Conservation (phyloP, 495 filamentous ascomycete species). For the Neurospora hispaniola region DNA sequence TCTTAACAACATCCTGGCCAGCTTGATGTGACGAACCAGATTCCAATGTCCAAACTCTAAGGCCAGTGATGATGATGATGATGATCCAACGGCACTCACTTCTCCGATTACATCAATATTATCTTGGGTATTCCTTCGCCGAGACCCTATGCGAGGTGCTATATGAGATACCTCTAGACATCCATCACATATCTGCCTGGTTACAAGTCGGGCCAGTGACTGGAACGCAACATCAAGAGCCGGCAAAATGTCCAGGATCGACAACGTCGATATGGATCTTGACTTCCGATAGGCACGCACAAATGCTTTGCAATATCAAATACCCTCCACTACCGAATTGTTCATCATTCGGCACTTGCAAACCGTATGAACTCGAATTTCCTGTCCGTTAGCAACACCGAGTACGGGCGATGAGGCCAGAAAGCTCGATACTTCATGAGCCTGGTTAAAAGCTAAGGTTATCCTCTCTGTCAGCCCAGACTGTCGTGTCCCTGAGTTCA, state of each 20-base stretch:
- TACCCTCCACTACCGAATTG: not conserved
- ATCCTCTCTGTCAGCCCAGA: not conserved
- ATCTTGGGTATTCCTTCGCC: not conserved
- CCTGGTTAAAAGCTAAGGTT: not conserved
- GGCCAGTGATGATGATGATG: not conserved
- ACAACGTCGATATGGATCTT: not conserved
- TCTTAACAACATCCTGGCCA: not conserved
- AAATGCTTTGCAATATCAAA: not conserved
- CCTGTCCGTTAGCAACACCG: not conserved
- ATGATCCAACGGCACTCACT: not conserved
- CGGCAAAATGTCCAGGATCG: constrained; percentile 6
- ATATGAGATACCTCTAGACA: not conserved
- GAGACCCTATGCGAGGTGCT: not conserved
- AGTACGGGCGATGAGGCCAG: not conserved
- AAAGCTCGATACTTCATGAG: not conserved
- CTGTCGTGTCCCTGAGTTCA: not conserved
- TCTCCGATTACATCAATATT: not conserved
- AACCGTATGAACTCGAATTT: not conserved
- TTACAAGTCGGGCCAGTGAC: not conserved
- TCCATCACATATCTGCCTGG: not conserved
- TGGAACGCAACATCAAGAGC: not conserved
- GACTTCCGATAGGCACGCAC: constrained; percentile 2
- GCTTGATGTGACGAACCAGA: not conserved
- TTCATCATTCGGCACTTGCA: constrained; percentile 4
- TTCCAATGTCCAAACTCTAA: not conserved